Percentiles rank a stretch among this genome's conserved stretches.
phyloP scores from a whole-genome alignment of 2,329 filamentous ascomycete genomes.

The Cephalotrichum gorgonifer region DNA sequence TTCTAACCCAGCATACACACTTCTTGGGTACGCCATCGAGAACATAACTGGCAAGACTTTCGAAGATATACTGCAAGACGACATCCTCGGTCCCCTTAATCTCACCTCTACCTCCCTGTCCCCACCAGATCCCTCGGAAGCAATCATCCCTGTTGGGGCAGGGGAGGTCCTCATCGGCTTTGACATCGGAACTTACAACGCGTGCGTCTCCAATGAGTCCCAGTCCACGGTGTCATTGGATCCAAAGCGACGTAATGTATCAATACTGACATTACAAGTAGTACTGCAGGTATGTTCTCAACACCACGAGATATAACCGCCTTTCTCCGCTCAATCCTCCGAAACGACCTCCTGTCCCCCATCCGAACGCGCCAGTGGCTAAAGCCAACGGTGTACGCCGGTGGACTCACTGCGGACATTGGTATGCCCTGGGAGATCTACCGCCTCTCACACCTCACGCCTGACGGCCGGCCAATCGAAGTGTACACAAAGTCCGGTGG shows the following conservation, averaged over 20 bases:
- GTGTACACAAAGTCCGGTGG: constrained; percentile 21
- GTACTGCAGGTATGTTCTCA: constrained; percentile 20
- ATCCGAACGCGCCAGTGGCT: too few species aligned
- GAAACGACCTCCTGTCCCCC: constrained; percentile 6
- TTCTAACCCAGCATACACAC: too few species aligned
- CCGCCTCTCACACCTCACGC: constrained; percentile 17
- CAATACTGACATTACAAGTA: too few species aligned
- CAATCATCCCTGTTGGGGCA: neutral
- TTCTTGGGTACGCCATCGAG: too few species aligned
- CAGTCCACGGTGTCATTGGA: too few species aligned
- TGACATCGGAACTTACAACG: neutral
- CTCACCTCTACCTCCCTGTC: too few species aligned
- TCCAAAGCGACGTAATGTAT: too few species aligned
- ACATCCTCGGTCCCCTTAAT: too few species aligned
- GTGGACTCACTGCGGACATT: constrained; percentile 15
- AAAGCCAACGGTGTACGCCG: neutral
- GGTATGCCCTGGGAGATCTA: constrained; percentile 23
- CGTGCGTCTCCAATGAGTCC: neutral
- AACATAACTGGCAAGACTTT: too few species aligned
- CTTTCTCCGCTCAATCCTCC: constrained; percentile 16
- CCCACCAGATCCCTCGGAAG: neutral
- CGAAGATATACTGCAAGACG: too few species aligned
- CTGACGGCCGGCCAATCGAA: constrained; percentile 18
- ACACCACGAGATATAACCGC: constrained; percentile 16
- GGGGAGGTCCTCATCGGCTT: neutral